Evolutionary conservation across 371 early-diverging fungal genomes (phyloP).

Genomic region (Mortierella sp.): DNA sequence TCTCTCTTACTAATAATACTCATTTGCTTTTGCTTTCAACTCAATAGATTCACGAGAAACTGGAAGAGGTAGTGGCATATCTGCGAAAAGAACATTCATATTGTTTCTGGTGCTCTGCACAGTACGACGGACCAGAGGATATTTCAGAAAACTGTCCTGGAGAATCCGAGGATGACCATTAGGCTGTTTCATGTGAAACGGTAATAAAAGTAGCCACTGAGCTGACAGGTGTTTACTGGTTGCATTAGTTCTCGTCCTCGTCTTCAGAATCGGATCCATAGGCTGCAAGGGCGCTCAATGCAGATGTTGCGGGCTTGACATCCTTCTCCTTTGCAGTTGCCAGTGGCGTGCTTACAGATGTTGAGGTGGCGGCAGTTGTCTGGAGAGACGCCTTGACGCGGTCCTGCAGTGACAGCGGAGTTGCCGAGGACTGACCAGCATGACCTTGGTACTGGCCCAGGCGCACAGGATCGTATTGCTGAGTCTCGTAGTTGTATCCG

Average conservation of each 20-base stretch:
- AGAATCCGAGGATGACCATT: slow-evolving; percentile 69
- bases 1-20: not conserved
- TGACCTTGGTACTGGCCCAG: slow-evolving; percentile 17
- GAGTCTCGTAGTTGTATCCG: slow-evolving; percentile 47
- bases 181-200: not conserved
- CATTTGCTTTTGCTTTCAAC: not conserved
- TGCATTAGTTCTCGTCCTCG: slow-evolving; percentile 24
- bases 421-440: not conserved
- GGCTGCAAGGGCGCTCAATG: slow-evolving; percentile 30
- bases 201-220: not conserved
- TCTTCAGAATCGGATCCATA: slow-evolving; percentile 34
- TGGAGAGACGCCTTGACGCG: slow-evolving; percentile 34
- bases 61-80: slow-evolving; percentile 61
- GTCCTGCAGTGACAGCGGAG: slow-evolving; percentile 31
- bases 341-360: not conserved
- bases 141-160: slow-evolving; percentile 72
- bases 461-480: slow-evolving; percentile 49
- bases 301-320: slow-evolving; percentile 21
- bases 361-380: not conserved
- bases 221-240: not conserved
- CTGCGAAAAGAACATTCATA: slow-evolving; percentile 67
- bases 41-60: slow-evolving; percentile 45
- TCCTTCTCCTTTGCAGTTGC: not conserved
- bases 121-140: slow-evolving; percentile 65
- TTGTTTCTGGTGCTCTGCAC: slow-evolving; percentile 78